Conservation (phyloP, 192 early-diverging fungal species). For the Mortierella claussenii region DNA sequence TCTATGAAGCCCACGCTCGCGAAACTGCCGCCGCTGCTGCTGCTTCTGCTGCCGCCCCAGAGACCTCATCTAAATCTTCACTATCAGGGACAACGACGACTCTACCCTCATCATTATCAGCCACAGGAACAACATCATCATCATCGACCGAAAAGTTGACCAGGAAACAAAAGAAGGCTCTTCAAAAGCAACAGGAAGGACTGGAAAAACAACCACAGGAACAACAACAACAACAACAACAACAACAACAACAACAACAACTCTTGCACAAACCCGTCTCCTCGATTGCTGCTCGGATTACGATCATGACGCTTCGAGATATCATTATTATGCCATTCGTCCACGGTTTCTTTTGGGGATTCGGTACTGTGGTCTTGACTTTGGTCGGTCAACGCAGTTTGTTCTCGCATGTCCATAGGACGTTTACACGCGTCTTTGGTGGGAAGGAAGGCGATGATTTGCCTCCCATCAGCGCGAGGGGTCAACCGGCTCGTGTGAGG, state of each 20-base stretch:
- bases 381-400: constrained; percentile 31
- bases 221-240: no score
- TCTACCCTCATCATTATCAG: no score
- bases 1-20: constrained; percentile 28
- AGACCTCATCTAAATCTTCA: neutral
- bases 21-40: constrained; percentile 19
- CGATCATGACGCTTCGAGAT: constrained; percentile 41
- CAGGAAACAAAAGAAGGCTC: neutral
- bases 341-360: constrained; percentile 53
- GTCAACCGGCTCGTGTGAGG: constrained; percentile 34
- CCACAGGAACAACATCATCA: no score
- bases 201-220: no score
- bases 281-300: constrained; percentile 21
- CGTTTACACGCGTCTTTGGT: constrained; percentile 28
- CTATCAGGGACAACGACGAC: no score
- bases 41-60: neutral
- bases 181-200: neutral
- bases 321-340: constrained; percentile 52
- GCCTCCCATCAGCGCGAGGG: neutral
- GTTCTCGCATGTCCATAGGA: constrained; percentile 10
- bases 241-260: no score
- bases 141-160: constrained; percentile 1
- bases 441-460: neutral
- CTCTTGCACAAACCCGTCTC: constrained; percentile 25
- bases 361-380: constrained; percentile 37